Evolutionary conservation across 2,329 filamentous ascomycete genomes (phyloP).

Genomic region (Magnaporthiopsis rhizophila): DNA sequence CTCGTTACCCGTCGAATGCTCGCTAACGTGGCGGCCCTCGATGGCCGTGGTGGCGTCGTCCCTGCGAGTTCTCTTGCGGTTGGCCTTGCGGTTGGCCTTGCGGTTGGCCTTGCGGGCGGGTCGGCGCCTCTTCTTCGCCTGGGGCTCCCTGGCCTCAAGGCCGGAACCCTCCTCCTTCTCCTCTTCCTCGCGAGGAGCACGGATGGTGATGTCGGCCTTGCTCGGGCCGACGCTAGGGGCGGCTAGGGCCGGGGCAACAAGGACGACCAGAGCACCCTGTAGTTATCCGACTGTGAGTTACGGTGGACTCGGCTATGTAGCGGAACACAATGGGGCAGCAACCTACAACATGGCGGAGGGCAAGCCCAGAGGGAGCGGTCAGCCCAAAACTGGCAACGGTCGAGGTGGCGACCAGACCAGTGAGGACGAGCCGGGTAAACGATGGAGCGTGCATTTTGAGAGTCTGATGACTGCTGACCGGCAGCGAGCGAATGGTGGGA

Average conservation of each 20-base stretch:
- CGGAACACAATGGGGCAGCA: not conserved
- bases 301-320: no score
- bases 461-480: slow-evolving; percentile 17
- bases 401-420: slow-evolving; percentile 22
- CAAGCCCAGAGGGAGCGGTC: slow-evolving; percentile 14
- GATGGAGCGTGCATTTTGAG: slow-evolving; percentile 22
- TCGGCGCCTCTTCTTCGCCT: slow-evolving; percentile 12
- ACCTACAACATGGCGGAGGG: slow-evolving; percentile 13
- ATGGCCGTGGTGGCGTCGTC: no score
- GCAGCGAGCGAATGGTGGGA: slow-evolving; percentile 17
- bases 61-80: not conserved
- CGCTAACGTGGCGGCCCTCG: not conserved
- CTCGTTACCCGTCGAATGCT: not conserved
- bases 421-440: slow-evolving; percentile 20
- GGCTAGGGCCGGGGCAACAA: slow-evolving; percentile 18
- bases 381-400: slow-evolving; percentile 22
- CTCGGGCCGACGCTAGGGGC: slow-evolving; percentile 14
- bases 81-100: no score
- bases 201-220: slow-evolving; percentile 4
- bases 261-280: slow-evolving; percentile 18
- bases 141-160: not conserved
- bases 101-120: no score
- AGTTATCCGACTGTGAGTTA: slow-evolving; percentile 3
- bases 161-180: slow-evolving; percentile 3
- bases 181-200: slow-evolving; percentile 8